Evolutionary conservation across 805 yeast genomes (phyloP), one percentile per base, ranked within the genome.

Genomic region (Candida quercuum): DNA sequence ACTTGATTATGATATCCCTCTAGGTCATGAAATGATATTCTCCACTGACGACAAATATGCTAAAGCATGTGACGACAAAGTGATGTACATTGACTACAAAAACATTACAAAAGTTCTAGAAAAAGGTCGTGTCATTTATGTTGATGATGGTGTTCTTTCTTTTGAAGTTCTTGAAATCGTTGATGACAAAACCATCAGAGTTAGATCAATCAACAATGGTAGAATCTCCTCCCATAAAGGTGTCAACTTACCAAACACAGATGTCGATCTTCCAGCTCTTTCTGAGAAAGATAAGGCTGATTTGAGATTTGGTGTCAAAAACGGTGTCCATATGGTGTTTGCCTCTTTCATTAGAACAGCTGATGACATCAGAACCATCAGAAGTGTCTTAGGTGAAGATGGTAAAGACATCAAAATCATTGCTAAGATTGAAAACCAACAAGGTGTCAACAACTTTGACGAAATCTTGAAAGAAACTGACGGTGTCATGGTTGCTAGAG

Each of bases 401-500:
- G 99, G 99, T 64, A 82, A 81, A 69, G 85, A 86, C 60, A 86
- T 93, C 68, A 94, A 93, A 77, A 88, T 93, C 72, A 89, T 93
- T 57, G 83, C 87, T 64, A 93, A 93, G 79, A 91, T 93, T 64
- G 99, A 93, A 77, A 89, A 88, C 77, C 98, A 91, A 74, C 99
- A 93, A 72, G 99, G 99, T 78, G 98, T 93, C 59, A 89, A 93
- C 85, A 93, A 93, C 81, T 93, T 93, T 63, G 99, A 93, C 68
- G 97, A 86, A 47, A 93, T 93, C 62, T 80, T 93, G 64, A 66
- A 65, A 58, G 95, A 81, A 67, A 93, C 99, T 47, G 99, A 93
- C 65, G 99, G 98, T 76, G 96, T 93, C 61, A 93, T 93, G 99
- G 98, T 93, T 66, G 99, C 99, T 60, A 84, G 99, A 73, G 99